Evolutionary conservation across 257 asterid species (phyloP).

Genomic region (Verbena officinalis): DNA sequence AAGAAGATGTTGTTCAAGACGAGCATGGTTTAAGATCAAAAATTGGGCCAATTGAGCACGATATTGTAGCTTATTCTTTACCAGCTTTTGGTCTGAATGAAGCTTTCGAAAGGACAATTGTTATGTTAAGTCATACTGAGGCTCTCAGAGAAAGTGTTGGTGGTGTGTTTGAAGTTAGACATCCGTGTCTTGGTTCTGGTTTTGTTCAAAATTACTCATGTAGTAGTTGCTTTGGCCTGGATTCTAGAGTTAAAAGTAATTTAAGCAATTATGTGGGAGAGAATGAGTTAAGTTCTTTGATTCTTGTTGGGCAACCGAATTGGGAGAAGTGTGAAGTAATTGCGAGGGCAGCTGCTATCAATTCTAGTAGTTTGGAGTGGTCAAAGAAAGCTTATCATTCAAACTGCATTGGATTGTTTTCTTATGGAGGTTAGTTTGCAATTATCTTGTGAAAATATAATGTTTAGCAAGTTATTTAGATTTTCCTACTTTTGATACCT

Average conservation of each 20-base stretch:
- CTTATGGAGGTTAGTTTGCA: slow-evolving; percentile 56
- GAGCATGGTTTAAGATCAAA: slow-evolving; percentile 51
- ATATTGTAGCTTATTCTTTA: slow-evolving; percentile 59
- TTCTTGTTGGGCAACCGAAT: slow-evolving; percentile 64
- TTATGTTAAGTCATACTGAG: slow-evolving; percentile 61
- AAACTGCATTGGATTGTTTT: slow-evolving; percentile 60
- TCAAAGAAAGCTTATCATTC: slow-evolving; percentile 36
- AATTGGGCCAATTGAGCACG: slow-evolving; percentile 52
- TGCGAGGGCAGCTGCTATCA: slow-evolving; percentile 69
- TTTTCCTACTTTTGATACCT: neutral
- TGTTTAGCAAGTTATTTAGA: slow-evolving; percentile 1
- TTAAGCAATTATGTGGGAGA: slow-evolving; percentile 21
- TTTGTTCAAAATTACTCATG: slow-evolving; percentile 68
- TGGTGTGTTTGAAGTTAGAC: slow-evolving; percentile 60
- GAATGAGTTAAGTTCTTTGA: slow-evolving; percentile 37
- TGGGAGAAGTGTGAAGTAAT: slow-evolving; percentile 68
- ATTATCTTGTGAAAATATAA: slow-evolving; percentile 10
- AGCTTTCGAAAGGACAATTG: slow-evolving; percentile 71
- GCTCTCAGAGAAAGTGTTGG: slow-evolving; percentile 40
- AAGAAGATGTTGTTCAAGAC: slow-evolving; percentile 33
- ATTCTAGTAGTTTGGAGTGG: slow-evolving; percentile 56
- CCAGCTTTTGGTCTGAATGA: slow-evolving; percentile 80
- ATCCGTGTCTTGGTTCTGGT: slow-evolving; percentile 73
- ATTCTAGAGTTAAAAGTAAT: slow-evolving; percentile 30
- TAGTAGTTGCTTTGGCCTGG: slow-evolving; percentile 50